These are phyloP conservation scores for Hevea brasiliensis DNA, from an alignment of 345 rosid genomes.

Conservation along the genomic window DNA sequence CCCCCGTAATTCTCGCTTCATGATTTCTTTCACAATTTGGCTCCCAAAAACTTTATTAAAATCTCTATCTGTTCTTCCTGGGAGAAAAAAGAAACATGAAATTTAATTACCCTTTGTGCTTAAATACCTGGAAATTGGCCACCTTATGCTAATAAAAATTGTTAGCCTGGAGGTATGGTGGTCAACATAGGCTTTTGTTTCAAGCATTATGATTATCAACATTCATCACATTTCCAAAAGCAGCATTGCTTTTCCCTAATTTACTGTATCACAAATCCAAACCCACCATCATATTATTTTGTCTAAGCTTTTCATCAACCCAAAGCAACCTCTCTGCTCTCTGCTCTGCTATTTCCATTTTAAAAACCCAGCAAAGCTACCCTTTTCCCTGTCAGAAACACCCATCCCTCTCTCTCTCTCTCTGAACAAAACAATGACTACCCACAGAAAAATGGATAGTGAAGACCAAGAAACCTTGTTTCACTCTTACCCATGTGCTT, in stretches of 20 bases:
- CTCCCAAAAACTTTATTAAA: too few relatives aligned
- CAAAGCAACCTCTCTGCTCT: too few relatives aligned
- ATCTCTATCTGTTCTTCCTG: too few relatives aligned
- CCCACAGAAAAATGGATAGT: constrained; percentile 28
- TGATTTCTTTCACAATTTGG: background rate
- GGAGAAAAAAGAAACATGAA: too few relatives aligned
- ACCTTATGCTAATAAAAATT: background rate
- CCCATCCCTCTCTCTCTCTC: background rate
- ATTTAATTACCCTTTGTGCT: too few relatives aligned
- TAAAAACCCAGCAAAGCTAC: background rate
- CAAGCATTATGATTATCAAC: constrained; percentile 14
- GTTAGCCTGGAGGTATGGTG: too few relatives aligned
- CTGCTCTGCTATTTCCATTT: background rate
- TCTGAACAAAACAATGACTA: background rate
- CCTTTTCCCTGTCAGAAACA: constrained; percentile 1
- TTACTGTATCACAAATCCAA: background rate
- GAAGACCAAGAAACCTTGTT: constrained; percentile 52
- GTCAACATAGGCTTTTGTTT: constrained; percentile 3
- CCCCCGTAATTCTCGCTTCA: constrained; percentile 22
- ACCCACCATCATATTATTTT: background rate
- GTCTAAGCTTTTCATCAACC: background rate
- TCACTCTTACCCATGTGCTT: constrained; percentile 43
- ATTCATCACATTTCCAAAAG: constrained; percentile 7
- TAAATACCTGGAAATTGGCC: background rate
- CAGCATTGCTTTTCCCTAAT: background rate